These are phyloP conservation scores for Mycena rosella DNA, from an alignment of 768 basidiomycete genomes.

Conservation along the genomic window DNA sequence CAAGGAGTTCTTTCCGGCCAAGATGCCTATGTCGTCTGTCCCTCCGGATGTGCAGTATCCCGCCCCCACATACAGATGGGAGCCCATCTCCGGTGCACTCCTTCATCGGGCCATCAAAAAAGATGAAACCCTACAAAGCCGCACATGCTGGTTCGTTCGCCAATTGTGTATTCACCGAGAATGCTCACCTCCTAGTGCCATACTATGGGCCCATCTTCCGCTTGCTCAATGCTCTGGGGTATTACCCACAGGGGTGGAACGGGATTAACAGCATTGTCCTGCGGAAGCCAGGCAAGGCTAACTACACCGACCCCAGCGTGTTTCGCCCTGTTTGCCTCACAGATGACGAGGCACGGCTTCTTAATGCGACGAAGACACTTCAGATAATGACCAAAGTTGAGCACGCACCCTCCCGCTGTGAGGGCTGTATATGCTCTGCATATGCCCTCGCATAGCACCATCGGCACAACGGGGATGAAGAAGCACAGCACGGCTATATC, in stretches of 20 bases:
- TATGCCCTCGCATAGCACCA: too few relatives aligned
- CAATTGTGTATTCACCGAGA: conserved; percentile 48
- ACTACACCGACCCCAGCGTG: conserved; percentile 49
- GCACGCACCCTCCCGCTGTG: too few relatives aligned
- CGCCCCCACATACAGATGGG: conserved; percentile 35
- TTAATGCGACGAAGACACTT: conserved; percentile 23
- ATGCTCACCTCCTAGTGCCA: conserved; percentile 39
- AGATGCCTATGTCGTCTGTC: conserved; percentile 11
- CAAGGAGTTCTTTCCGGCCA: conserved; percentile 46
- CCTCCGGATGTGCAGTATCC: conserved; percentile 42
- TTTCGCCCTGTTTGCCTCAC: conserved; percentile 55
- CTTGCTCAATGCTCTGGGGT: conserved; percentile 40
- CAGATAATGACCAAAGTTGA: conserved; percentile 43
- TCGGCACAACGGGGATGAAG: too few relatives aligned
- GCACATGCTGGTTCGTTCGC: conserved; percentile 40
- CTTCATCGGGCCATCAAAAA: conserved; percentile 41
- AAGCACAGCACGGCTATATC: too few relatives aligned
- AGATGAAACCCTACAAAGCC: conserved; percentile 52
- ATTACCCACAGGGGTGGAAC: conserved; percentile 40
- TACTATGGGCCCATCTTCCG: conserved; percentile 45
- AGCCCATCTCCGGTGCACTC: conserved; percentile 41
- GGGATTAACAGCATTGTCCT: conserved; percentile 47
- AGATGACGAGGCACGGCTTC: conserved; percentile 38
- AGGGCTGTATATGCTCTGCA: too few relatives aligned
- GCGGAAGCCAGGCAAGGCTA: conserved; percentile 48